Base-by-base conservation (phyloP, 75 land plant species). In the Pseudotsuga menziesii region DNA sequence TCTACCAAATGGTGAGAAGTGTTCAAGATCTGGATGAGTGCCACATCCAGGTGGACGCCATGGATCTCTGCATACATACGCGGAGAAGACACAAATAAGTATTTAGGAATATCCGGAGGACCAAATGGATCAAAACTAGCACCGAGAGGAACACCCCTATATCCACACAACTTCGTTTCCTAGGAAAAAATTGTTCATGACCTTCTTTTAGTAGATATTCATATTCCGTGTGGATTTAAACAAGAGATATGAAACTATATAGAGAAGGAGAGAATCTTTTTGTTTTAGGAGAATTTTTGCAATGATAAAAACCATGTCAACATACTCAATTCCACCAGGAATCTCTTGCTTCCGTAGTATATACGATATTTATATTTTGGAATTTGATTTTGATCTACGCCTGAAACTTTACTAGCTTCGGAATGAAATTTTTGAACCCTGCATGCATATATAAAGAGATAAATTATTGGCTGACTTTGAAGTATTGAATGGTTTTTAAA, bases 101-200 rank as follows among this genome's bases (percentile, higher is more conserved):
- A 69, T 19, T 20, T n/a, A 2, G 97, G 94, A 19, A 96, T 89
- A 63, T 83, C 97, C 57, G 98, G 94, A 57, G 94, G 99, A 23
- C 97, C 99, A 85, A 79, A 85, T 1, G 99, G 99, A 84, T 94
- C 99, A 85, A 88, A 96, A 26, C 93, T 84, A n/a, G 94, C 94
- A 78, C 99, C 99, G 32, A 94, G 99, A 39, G 93, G 93, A 52
- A 91, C 82, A 74, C 91, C 91, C 78, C 94, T 93, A 88, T 78
- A 67, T 73, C 56, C 79, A 62, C 29, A 36, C 16, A 55, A 70
- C 16, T 22, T 67, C 56, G 44, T 64, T 13, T 3, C 7, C 17
- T 67, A 15, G 36, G 76, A 54, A 58, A 61, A 4, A 12, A 27
- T 5, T 52, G n/a, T 13, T 48, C 56, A 73, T 22, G 48, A 11